A percentile compares a stretch with the other conserved stretches of the same genome.
phyloP scores from a whole-genome alignment of 768 basidiomycete genomes.

The Pleurotus pulmonarius region DNA sequence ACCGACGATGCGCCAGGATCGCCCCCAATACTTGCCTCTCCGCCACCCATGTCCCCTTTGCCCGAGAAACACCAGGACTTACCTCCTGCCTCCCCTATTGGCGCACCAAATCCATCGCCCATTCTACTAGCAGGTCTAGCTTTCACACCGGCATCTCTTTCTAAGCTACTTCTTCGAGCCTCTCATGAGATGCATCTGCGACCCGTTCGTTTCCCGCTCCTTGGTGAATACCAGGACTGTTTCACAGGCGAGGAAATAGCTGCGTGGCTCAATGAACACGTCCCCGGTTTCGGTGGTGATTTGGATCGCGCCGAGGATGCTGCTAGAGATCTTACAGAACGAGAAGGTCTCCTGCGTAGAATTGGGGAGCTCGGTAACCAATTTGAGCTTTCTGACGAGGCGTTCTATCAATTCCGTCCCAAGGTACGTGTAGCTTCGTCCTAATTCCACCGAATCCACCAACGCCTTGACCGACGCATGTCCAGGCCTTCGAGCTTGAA shows the following conservation, averaged over 20 bases:
- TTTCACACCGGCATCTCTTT: slow-evolving; percentile 59
- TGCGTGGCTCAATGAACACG: slow-evolving; percentile 75
- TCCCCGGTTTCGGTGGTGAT: slow-evolving; percentile 74
- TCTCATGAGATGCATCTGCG: slow-evolving; percentile 68
- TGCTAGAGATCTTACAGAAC: slow-evolving; percentile 56
- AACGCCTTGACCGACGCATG: neutral
- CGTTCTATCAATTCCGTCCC: slow-evolving; percentile 80
- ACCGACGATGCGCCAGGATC: slow-evolving; percentile 34
- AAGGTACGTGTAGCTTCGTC: slow-evolving; percentile 45
- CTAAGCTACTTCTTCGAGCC: slow-evolving; percentile 68
- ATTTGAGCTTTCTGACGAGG: slow-evolving; percentile 75
- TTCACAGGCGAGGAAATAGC: slow-evolving; percentile 91
- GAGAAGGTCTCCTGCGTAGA: slow-evolving; percentile 62
- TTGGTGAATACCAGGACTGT: slow-evolving; percentile 83
- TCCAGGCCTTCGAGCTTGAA: slow-evolving; percentile 59
- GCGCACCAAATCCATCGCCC: slow-evolving; percentile 35
- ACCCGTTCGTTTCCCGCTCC: slow-evolving; percentile 68
- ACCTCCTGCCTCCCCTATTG: slow-evolving; percentile 39
- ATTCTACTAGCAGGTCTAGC: slow-evolving; percentile 77
- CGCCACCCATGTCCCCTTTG: slow-evolving; percentile 58
- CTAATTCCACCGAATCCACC: neutral
- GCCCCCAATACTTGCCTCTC: slow-evolving; percentile 41
- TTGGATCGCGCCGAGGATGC: slow-evolving; percentile 79
- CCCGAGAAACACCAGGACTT: slow-evolving; percentile 23
- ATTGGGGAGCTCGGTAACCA: slow-evolving; percentile 82